Percentiles rank a stretch among this genome's conserved stretches.
Conservation (phyloP, 768 basidiomycete genomes). For the Amanita subjunquillea region DNA sequence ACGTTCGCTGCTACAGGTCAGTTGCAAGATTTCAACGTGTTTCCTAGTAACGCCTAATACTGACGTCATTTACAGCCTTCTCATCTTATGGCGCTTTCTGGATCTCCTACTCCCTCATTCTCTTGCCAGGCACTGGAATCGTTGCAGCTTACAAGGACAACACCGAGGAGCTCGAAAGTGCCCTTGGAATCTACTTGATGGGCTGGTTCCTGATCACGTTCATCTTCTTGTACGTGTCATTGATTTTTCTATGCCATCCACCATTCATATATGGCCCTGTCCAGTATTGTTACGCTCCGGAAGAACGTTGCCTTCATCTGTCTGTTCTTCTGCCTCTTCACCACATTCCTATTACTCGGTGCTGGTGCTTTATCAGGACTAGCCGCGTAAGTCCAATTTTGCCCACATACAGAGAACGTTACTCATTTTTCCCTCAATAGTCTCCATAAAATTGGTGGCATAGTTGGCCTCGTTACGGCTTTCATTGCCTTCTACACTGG, state of each 20-base stretch:
- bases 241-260: background rate
- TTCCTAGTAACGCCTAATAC: background rate
- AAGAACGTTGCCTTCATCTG: constrained; percentile 29
- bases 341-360: constrained; percentile 32
- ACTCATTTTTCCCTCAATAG: background rate
- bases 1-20: constrained; percentile 63
- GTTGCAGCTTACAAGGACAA: constrained; percentile 32
- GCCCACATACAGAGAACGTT: background rate
- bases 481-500: constrained; percentile 40
- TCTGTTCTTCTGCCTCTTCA: constrained; percentile 24
- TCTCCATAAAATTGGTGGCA: constrained; percentile 33
- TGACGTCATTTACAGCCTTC: constrained; percentile 44
- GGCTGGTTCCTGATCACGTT: constrained; percentile 72
- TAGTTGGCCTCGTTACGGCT: constrained; percentile 32
- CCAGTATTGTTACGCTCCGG: constrained; percentile 27
- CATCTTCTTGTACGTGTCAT: constrained; percentile 45
- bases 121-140: constrained; percentile 64
- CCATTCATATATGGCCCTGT: background rate
- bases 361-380: constrained; percentile 23
- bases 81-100: constrained; percentile 81
- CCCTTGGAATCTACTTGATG: constrained; percentile 65
- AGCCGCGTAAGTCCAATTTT: constrained; percentile 15
- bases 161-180: constrained; percentile 31
- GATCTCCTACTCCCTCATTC: constrained; percentile 70
- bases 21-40: constrained; percentile 29